phyloP scores from a whole-genome alignment of 768 basidiomycete genomes.

The Lentinula guzmanii region DNA sequence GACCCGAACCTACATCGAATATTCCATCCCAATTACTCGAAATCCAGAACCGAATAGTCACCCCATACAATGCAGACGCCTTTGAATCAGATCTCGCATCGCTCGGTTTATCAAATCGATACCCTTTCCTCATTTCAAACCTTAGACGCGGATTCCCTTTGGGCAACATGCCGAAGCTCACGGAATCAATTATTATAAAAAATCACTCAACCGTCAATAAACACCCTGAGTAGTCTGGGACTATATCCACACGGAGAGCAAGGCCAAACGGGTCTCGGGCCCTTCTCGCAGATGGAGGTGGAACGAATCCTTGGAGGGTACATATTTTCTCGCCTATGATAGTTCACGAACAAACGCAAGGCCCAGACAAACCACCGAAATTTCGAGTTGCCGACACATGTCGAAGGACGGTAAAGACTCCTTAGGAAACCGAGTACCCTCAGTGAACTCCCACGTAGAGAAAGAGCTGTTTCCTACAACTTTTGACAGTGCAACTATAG shows the following conservation, averaged over 20 bases:
- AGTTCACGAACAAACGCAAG: background rate
- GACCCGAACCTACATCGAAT: too few species aligned
- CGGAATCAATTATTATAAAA: too few species aligned
- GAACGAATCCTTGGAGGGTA: constrained; percentile 13
- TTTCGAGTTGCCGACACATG: constrained; percentile 9
- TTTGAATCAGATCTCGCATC: background rate
- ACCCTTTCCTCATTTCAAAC: background rate
- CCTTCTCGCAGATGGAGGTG: constrained; percentile 12
- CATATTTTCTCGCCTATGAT: constrained; percentile 7
- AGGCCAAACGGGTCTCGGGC: constrained; percentile 10
- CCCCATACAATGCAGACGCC: background rate
- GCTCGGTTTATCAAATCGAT: background rate
- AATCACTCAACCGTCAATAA: background rate
- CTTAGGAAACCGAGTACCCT: background rate
- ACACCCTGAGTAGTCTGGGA: constrained; percentile 7
- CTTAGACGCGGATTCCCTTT: background rate
- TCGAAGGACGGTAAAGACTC: constrained; percentile 9
- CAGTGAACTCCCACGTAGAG: constrained; percentile 7
- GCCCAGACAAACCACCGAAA: constrained; percentile 2
- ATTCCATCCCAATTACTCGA: too few species aligned
- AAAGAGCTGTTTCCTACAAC: constrained; percentile 4
- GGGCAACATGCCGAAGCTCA: background rate
- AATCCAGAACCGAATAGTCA: too few species aligned
- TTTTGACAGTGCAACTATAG: constrained; percentile 2
- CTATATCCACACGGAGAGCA: constrained; percentile 14